Evolutionary conservation across 768 basidiomycete species (phyloP), one percentile per base, ranked within the genome.

Genomic region (Hirschioporus abietinus): DNA sequence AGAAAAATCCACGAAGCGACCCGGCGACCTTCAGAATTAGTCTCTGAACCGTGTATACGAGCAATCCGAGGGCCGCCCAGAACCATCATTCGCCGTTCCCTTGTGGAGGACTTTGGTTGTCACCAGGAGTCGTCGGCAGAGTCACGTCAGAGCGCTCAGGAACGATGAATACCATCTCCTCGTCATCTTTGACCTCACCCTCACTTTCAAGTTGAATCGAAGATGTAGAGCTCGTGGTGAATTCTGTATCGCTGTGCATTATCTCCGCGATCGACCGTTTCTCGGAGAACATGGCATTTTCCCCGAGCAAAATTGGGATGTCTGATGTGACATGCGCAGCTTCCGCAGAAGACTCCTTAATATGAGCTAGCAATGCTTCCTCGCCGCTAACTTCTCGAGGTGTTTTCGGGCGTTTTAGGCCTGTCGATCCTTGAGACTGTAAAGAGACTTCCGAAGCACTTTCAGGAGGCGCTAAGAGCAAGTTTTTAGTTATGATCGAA

Each of bases 1-100:
- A 80, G 65, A 81, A 77, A 69, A 74, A 79, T 73, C 78, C 78
- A 73, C 78, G 77, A 72, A 82, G 73, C 72, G 74, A 77, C 81
- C 74, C 81, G 81, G 81, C 81, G 77, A 82, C 81, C 78, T 76
- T 82, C 75, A 80, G 79, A 79, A 72, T 65, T 79, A 67, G 63
- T 78, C 79, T 72, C 75, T 74, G 68, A 78, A 76, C 42, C 66
- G 81, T 74, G 79, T 77, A 81, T 68, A 76, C 76, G 71, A 81
- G 73, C 69, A 72, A 73, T 76, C 81, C 76, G 72, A 82, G 78
- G 76, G 81, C 78, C 81, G 81, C 81, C 81, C 81, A 78, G 79
- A 74, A 80, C 77, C 80, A 81, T 82, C 81, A 82, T 72, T 80
- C 79, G 27, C 64, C 67, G 60, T 25, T 62, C 25, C 68, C 70